Conservation (phyloP, 2,329 filamentous ascomycete species). For the Fusarium anthophilum region DNA sequence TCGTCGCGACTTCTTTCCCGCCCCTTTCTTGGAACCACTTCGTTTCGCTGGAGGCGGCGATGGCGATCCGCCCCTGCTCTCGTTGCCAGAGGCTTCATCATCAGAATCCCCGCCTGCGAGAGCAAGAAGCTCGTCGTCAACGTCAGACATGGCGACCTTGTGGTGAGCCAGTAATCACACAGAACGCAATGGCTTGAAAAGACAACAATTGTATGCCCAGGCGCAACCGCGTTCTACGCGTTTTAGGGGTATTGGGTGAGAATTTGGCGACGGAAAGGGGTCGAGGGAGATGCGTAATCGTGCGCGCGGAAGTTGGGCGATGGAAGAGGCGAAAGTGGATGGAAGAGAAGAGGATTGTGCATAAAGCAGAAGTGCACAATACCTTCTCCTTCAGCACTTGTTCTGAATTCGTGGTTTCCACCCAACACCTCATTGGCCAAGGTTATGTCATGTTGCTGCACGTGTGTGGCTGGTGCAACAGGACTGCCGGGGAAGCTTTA, state of each 20-base stretch:
- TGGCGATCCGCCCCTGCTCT: constrained; percentile 64
- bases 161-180: constrained; percentile 1
- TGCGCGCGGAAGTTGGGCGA: constrained; percentile 10
- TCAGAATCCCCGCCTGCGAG: constrained; percentile 83
- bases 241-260: neutral
- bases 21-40: constrained; percentile 43
- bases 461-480: constrained; percentile 32
- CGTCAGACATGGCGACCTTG: constrained; percentile 75
- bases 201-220: neutral
- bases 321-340: constrained; percentile 23
- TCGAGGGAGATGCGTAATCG: constrained; percentile 7
- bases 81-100: constrained; percentile 64
- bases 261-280: neutral
- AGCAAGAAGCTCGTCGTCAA: constrained; percentile 93
- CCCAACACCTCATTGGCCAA: constrained; percentile 37
- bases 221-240: constrained; percentile 27
- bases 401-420: constrained; percentile 38
- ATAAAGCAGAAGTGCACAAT: constrained; percentile 24
- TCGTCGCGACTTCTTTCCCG: constrained; percentile 60
- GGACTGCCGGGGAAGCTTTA: constrained; percentile 38
- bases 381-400: constrained; percentile 32
- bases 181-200: constrained; percentile 21
- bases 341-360: constrained; percentile 16
- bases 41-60: constrained; percentile 57
- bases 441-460: constrained; percentile 40